These are phyloP conservation scores for Begonia peltatifolia DNA, from an alignment of 306 rosid species.

Conservation along the genomic window DNA sequence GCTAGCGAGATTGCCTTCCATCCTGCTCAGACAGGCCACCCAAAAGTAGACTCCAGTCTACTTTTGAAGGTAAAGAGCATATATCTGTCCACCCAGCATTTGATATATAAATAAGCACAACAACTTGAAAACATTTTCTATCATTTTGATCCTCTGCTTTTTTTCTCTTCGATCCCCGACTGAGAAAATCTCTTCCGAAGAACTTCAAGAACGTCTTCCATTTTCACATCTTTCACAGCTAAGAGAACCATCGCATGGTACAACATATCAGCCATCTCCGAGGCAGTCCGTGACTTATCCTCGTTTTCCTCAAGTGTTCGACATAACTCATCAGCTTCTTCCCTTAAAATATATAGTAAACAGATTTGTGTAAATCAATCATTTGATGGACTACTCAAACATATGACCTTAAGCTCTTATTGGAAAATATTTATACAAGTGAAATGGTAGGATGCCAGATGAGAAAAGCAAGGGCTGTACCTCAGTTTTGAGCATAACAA, in stretches of 20 bases:
- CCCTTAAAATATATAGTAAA: slow-evolving; percentile 23
- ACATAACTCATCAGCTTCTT: slow-evolving; percentile 74
- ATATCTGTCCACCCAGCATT: too few species aligned
- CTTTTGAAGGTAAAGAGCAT: too few species aligned
- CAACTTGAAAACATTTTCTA: not conserved
- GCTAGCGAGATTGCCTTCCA: too few species aligned
- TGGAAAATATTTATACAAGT: not conserved
- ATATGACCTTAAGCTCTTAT: not conserved
- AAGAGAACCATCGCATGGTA: slow-evolving; percentile 74
- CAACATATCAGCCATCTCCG: slow-evolving; percentile 77
- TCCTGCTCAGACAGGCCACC: too few species aligned
- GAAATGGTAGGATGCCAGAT: not conserved
- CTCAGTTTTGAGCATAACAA: slow-evolving; percentile 76
- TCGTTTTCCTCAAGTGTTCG: slow-evolving; percentile 60
- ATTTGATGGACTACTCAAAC: not conserved
- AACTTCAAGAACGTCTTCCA: slow-evolving; percentile 72
- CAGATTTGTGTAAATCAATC: not conserved
- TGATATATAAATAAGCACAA: too few species aligned
- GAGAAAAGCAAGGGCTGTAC: slow-evolving; percentile 13
- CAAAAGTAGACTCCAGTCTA: too few species aligned
- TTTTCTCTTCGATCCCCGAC: slow-evolving; percentile 80
- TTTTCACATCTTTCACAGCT: slow-evolving; percentile 45
- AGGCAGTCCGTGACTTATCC: slow-evolving; percentile 49
- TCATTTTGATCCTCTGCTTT: slow-evolving; percentile 5
- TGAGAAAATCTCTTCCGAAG: slow-evolving; percentile 66